Conservation (phyloP, 179 eudicot genomes). For the Spergularia azorica region DNA sequence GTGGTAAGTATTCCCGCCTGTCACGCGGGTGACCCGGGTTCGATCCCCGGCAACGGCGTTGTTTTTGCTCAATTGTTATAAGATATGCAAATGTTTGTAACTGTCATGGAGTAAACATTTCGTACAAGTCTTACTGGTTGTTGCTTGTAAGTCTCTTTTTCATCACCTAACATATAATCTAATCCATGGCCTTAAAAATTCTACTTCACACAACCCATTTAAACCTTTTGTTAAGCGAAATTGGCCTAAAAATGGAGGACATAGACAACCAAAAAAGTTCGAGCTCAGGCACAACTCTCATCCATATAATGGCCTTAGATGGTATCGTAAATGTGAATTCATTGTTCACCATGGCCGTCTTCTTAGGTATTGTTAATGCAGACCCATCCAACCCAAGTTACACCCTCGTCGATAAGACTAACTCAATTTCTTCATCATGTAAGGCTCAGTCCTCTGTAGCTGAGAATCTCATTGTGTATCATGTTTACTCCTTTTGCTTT, state of each 20-base stretch:
- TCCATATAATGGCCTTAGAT: conserved; percentile 40
- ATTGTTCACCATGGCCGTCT: conserved; percentile 33
- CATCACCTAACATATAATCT: conserved; percentile 4
- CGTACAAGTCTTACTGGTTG: conserved; percentile 19
- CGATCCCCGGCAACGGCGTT: conserved; percentile 99
- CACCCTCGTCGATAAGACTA: conserved; percentile 14
- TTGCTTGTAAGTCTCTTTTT: conserved; percentile 32
- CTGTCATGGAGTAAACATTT: background rate
- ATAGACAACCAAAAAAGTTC: background rate
- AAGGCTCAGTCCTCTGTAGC: conserved; percentile 23
- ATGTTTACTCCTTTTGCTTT: conserved; percentile 31
- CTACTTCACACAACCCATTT: background rate
- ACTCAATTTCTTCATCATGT: conserved; percentile 16
- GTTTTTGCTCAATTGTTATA: too few species aligned
- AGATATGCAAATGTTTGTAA: too few species aligned
- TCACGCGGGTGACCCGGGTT: conserved; percentile 99
- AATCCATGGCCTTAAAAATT: too few species aligned
- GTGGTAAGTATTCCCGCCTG: conserved; percentile 99
- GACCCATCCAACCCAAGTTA: conserved; percentile 22
- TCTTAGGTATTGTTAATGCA: conserved; percentile 35
- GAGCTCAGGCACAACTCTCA: conserved; percentile 16
- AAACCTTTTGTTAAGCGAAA: too few species aligned
- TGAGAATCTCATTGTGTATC: conserved; percentile 25
- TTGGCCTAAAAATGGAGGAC: conserved; percentile 6
- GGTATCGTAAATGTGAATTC: conserved; percentile 36